Evolutionary conservation across 2,329 filamentous ascomycete genomes (phyloP), one percentile per base, ranked within the genome.

Genomic region (Taxawa tesnikishii): DNA sequence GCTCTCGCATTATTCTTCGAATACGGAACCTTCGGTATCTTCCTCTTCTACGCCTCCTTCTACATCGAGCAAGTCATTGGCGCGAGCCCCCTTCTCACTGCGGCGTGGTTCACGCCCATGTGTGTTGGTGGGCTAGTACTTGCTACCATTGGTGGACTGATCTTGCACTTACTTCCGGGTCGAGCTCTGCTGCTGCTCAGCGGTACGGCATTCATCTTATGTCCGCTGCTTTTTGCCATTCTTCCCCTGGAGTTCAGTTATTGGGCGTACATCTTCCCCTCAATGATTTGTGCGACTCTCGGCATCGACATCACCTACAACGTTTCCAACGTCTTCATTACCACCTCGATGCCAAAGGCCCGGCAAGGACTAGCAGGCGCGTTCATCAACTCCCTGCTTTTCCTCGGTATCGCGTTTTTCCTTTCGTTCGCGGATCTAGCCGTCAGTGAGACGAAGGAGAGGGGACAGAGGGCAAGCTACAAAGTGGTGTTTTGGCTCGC

Each of bases 241-340:
- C 43, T 40, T 15, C 50, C 50, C 2, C 24, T 44, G 11, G 48
- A 48, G 4, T 28, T 52, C 17, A 39, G 43, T 23, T 55, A 54
- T 41, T 55, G 51, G 51, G 37, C 44, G 1, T 47, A 44, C 31
- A 48, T 53, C 18, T 42, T 55, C 39, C 51, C 51, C 8, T 51
- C 52, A 5, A 53, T 53, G 50, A 34, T 55, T 3, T 51, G 47
- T 37, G 50, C 48, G 6, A 54, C 52, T 1, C 37, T 53, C 10
- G 52, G 50, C 13, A 47, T 51, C 37, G 52, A 55, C 36, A 39
- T 54, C 10, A 55, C 52, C 1, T 53, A 47, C 44, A 54, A 48
- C 12, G 38, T 54, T 3, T 47, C 48, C 8, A 41, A 44, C 19
- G 46, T 55, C 15, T 53, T 50, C 38, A 37, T 54, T 12, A 47